These are phyloP conservation scores for Lanmaoa rubissima DNA, from an alignment of 768 basidiomycete species.

Conservation along the genomic window DNA sequence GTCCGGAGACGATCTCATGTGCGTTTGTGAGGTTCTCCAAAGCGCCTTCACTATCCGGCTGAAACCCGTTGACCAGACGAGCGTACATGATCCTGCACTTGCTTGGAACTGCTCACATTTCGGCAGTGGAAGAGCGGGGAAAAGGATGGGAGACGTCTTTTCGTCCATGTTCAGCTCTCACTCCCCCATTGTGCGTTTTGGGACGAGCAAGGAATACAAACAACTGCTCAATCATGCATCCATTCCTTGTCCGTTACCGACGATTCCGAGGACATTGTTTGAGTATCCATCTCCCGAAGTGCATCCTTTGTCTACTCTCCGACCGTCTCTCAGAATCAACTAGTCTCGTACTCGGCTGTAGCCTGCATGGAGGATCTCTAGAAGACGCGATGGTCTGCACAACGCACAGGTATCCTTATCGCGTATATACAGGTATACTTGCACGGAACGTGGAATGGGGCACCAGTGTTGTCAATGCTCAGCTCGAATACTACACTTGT, in stretches of 20 bases:
- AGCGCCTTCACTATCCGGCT: neutral
- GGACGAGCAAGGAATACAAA: neutral
- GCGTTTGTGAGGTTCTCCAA: neutral
- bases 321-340: too few species aligned
- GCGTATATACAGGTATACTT: neutral
- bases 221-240: too few species aligned
- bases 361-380: neutral
- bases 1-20: neutral
- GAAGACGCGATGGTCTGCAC: neutral
- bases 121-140: too few species aligned
- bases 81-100: too few species aligned
- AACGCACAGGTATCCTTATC: too few species aligned
- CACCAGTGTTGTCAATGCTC: too few species aligned
- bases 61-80: neutral
- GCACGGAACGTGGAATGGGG: neutral
- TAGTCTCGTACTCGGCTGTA: too few species aligned
- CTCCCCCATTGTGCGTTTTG: neutral
- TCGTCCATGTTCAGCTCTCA: neutral
- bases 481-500: too few species aligned
- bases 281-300: neutral
- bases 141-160: too few species aligned
- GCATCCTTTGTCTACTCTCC: neutral
- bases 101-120: too few species aligned
- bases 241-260: too few species aligned
- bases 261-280: too few species aligned